Conservation (phyloP, 1,284 basidiomycete genomes). For the Tetrapyrgos nigripes region DNA sequence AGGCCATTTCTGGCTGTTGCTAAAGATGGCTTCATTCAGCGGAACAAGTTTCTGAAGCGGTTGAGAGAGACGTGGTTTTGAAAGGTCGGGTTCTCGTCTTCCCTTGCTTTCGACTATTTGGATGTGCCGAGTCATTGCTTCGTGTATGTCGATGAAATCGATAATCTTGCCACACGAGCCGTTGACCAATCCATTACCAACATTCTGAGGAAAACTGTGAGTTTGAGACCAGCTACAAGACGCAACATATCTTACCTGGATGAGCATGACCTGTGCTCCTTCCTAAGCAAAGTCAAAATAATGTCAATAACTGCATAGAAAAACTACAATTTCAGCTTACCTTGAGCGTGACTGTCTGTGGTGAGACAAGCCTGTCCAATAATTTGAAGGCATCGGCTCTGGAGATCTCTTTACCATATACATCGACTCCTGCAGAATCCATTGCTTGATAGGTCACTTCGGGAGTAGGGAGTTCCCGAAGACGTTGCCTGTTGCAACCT, state of each 20-base stretch:
- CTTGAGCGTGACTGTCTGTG: constrained; percentile 39
- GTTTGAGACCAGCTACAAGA: constrained; percentile 1
- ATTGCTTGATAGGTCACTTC: constrained; percentile 39
- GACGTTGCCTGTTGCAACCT: constrained; percentile 71
- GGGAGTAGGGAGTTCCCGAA: constrained; percentile 51
- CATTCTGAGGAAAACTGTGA: constrained; percentile 41
- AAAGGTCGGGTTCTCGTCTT: not conserved
- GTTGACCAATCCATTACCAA: constrained; percentile 86
- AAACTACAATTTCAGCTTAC: constrained; percentile 22
- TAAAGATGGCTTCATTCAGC: not conserved
- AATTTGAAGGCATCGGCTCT: constrained; percentile 28
- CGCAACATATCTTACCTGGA: constrained; percentile 48
- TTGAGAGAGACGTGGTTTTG: not conserved
- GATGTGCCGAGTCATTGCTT: constrained; percentile 31
- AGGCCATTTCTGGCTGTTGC: constrained; percentile 49
- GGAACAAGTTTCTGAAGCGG: not conserved
- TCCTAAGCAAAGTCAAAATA: constrained; percentile 48
- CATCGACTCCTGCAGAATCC: constrained; percentile 41
- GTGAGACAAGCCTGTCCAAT: constrained; percentile 42
- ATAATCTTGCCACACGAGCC: constrained; percentile 81
- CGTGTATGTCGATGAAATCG: constrained; percentile 55
- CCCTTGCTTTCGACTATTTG: constrained; percentile 29
- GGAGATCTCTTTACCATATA: constrained; percentile 30
- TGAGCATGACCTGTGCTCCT: constrained; percentile 77
- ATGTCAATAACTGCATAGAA: constrained; percentile 21